phyloP scores from a whole-genome alignment of 2,329 filamentous ascomycete genomes.

The Hymenoscyphus scutula region DNA sequence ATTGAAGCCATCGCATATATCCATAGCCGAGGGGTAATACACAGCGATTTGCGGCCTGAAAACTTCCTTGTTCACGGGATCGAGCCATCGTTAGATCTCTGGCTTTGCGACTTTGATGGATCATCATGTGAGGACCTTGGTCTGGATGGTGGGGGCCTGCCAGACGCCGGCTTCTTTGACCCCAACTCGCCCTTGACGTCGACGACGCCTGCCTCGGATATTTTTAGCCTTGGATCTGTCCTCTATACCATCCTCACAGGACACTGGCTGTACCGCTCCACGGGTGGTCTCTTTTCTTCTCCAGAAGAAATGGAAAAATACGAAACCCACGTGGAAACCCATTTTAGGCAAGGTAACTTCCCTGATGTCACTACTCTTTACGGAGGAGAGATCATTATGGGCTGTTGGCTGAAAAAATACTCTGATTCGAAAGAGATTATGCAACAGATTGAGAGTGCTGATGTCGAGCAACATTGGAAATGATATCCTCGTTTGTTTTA shows the following conservation, averaged over 20 bases:
- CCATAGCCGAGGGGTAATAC: conserved; percentile 35
- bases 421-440: neutral
- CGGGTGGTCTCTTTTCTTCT: neutral
- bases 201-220: conserved; percentile 24
- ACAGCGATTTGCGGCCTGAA: conserved; percentile 37
- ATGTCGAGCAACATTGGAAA: no score
- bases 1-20: conserved; percentile 35
- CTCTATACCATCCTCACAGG: conserved; percentile 26
- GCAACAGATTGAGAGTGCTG: neutral
- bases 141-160: conserved; percentile 31
- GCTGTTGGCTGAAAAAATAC: neutral
- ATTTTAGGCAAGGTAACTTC: neutral
- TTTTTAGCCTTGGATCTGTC: conserved; percentile 29
- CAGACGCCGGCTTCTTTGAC: conserved; percentile 32
- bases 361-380: neutral
- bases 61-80: conserved; percentile 37
- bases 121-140: conserved; percentile 35
- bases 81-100: conserved; percentile 30
- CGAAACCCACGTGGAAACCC: neutral
- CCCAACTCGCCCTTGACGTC: conserved; percentile 18
- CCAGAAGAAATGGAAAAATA: conserved; percentile 3
- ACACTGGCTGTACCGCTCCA: conserved; percentile 22
- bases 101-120: conserved; percentile 38
- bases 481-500: no score
- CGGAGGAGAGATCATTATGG: neutral